Base-by-base conservation (phyloP, 345 rosid genomes). In the Eucalyptus shirleyi region DNA sequence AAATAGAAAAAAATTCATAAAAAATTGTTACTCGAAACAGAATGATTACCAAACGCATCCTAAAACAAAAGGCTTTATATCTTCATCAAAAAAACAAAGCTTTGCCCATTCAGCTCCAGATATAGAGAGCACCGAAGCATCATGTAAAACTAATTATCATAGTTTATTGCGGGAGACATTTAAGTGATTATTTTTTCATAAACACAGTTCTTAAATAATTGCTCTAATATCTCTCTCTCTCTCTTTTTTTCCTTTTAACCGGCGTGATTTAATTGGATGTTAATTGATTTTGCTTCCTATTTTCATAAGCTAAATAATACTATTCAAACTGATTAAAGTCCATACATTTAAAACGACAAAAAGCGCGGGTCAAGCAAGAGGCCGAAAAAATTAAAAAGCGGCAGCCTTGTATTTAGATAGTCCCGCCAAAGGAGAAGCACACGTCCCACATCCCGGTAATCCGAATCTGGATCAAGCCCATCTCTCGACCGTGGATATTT, bases 131-230 rank as follows among this genome's bases (percentile, higher is more conserved):
- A 40, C 2, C 6, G 42, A 40, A 40, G 42, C 42, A 40, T 40
- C 42, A 40, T 40, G 2, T 40, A 40, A 40, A 40, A 40, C 42
- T 40, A 40, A 40, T 62, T 4, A 6, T 13, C 2, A 2, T 0
- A 62, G 2, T 13, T 30, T 10, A 4, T 1, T 6, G 1, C 0
- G 0, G 8, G 18, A 62, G 16, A 28, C 17, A 62, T 6, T 60
- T 12, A 60, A 1, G n/a, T 60, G n/a, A 28, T 26, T 12, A 26
- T 60, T 60, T 65, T 65, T 14, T 1, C 11, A 67, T 1, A 1
- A 8, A 16, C 0, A 4, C 3, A 8, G 5, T 18, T 4, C 12
- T 32, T 1, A 16, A 67, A 19, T 67, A 32, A 16, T 67, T 8
- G 0, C 42, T 32, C 12, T 0, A 32, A 32, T 32, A 34, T 15